Base-by-base conservation (phyloP, 2,329 filamentous ascomycete genomes). In the Colletotrichum limetticola region DNA sequence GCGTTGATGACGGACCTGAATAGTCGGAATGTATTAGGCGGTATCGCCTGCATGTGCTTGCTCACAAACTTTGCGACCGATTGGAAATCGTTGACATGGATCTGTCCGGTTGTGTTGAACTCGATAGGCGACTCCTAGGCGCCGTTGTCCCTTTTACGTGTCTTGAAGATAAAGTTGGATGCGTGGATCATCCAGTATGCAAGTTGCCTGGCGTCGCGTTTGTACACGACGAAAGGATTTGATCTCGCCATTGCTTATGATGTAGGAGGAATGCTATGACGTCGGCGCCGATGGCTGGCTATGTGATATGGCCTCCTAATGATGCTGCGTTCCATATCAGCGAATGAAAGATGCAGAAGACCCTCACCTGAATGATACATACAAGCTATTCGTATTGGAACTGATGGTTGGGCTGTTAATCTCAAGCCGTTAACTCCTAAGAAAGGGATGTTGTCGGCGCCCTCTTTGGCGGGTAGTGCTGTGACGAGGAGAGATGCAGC, bases 1-100 rank as follows among this genome's bases (percentile, higher is more conserved):
- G 82, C 81, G 12, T 79, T 22, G 16, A 86, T 86, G 4, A 84
- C 80, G 1, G 81, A 82, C 5, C 77, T 74, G n/a, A 87, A 81
- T 2, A 85, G 71, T 0, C 74, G 62, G 2, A 82, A 80, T 22
- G 86, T 82, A 32, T 77, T 66, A 1, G 80, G 57, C 0, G 83
- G 84, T 5, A 84, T 75, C 4, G 77, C 70, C 4, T 76, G 74
- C 14, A 80, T 74, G 74, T 85, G 76, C 58, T 82, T 76, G 0
- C 79, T 80, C 53, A 87, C 85, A 28, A 86, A 79, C n/a, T 79
- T 79, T 7, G 82, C 80, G 74, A 86, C 80, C 2, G 77, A 74
- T 4, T 86, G 74, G 6, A 88, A 79, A 12, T 76, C 77, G 0
- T 80, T 74, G 3, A 85, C 78, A 0, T 80, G 82, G 5, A 80